Evolutionary conservation across 163 green algal genomes (phyloP), one percentile per base, ranked within the genome.

Genomic region (Volvox carteri): DNA sequence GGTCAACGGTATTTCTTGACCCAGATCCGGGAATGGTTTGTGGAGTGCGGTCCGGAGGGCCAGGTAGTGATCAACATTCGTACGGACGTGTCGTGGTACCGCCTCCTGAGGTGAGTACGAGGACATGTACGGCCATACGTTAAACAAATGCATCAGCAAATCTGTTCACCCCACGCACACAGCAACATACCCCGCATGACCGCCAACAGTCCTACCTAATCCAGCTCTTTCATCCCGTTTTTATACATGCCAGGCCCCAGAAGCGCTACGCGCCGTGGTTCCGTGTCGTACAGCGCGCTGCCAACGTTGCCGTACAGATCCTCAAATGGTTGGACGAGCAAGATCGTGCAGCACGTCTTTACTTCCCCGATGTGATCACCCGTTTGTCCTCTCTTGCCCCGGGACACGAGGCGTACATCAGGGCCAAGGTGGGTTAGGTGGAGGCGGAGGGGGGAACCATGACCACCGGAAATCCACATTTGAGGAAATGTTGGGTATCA

Each of bases 11-110:
- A 98, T 92, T 93, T 97, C 39, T 86, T 98, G 83, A 99, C 92
- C 90, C 91, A 98, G 35, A 96, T 92, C 67, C 72, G 78, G 48
- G 78, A 84, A 56, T 44, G 92, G 97, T 99, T 84, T 14, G 93
- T 99, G 30, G 97, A 99, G 92, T 97, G 95, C 85, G 93, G 93
- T 14, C 93, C 93, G 23, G 97, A 98, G n/a, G 75, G 75, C 90
- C 95, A 96, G 94, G 92, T 99, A 33, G 98, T 97, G 93, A 97
- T 99, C 88, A 96, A 93, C 86, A 93, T 99, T 52, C 93, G 97
- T 33, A 99, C 97, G 2, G 97, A 99, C 86, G 95, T 95, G 23
- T 96, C 94, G 8, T 98, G 96, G 96, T 99, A 99, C 94, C 94
- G 95, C 68, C 92, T 98, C 54, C 90, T 94, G 56, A 91, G 87